Percentiles rank a stretch among this genome's conserved stretches.
Evolutionary conservation across 148 eudicot genomes (phyloP).

Genomic region (Rhododendron simsii): DNA sequence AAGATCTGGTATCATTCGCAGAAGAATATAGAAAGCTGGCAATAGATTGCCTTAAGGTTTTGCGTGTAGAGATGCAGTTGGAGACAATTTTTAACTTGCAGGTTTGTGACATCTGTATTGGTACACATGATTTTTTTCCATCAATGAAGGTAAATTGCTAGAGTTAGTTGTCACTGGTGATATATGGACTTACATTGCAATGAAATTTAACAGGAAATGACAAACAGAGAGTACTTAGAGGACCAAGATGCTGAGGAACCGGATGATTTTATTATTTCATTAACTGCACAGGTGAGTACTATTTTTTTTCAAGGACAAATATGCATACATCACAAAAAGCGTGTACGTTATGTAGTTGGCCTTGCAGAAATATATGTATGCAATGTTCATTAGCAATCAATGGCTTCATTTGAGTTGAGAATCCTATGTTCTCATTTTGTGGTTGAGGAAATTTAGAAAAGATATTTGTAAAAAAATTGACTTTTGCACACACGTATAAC

Average conservation of each 20-base stretch:
- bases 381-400: background rate
- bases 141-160: background rate
- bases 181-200: slow-evolving; percentile 15
- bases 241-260: slow-evolving; percentile 99
- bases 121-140: background rate
- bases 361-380: background rate
- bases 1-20: slow-evolving; percentile 81
- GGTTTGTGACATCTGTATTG: slow-evolving; percentile 39
- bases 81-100: slow-evolving; percentile 96
- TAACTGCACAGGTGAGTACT: slow-evolving; percentile 72
- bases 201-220: slow-evolving; percentile 68
- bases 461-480: background rate
- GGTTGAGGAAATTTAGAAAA: background rate
- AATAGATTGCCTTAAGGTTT: slow-evolving; percentile 94
- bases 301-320: background rate
- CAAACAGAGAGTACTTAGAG: slow-evolving; percentile 77
- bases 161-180: slow-evolving; percentile 3
- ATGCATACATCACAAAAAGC: background rate
- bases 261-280: slow-evolving; percentile 89
- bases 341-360: background rate
- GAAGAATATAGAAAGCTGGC: slow-evolving; percentile 94
- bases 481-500: background rate
- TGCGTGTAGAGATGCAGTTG: slow-evolving; percentile 92
- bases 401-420: background rate
- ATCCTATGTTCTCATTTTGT: background rate